phyloP scores from a whole-genome alignment of 768 basidiomycete genomes.

The Collybia sp. region DNA sequence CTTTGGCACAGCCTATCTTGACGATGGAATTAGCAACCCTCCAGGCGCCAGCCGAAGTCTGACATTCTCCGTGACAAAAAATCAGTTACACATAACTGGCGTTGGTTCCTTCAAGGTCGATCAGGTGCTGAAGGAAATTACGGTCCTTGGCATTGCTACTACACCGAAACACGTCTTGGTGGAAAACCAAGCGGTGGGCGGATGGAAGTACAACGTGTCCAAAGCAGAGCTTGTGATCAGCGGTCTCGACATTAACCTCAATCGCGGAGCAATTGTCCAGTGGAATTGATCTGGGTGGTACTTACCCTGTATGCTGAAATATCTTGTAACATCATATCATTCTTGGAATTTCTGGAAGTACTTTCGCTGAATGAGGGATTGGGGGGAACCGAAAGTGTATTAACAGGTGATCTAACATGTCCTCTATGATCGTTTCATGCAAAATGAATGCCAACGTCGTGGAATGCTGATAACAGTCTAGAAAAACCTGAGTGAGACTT shows the following conservation, averaged over 20 bases:
- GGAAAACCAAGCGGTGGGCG: conserved; percentile 24
- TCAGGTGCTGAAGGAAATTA: conserved; percentile 47
- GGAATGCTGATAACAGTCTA: conserved; percentile 70
- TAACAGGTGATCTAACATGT: neutral
- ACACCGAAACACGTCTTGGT: conserved; percentile 35
- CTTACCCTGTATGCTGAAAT: too few relatives aligned
- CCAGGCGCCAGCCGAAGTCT: conserved; percentile 50
- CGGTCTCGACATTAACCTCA: conserved; percentile 37
- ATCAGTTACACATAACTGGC: conserved; percentile 31
- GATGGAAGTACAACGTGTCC: conserved; percentile 34
- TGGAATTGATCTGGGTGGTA: conserved; percentile 14
- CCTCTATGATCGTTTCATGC: conserved; percentile 31
- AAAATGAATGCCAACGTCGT: conserved; percentile 72
- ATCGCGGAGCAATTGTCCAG: conserved; percentile 20
- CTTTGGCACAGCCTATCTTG: conserved; percentile 60
- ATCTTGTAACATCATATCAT: neutral
- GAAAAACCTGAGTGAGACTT: conserved; percentile 3
- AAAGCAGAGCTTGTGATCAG: conserved; percentile 37
- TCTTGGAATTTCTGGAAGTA: neutral
- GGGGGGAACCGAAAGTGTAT: neutral
- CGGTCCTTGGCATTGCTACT: conserved; percentile 50
- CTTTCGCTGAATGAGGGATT: neutral
- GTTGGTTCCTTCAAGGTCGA: conserved; percentile 36
- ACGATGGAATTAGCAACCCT: conserved; percentile 62
- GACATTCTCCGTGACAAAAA: conserved; percentile 32